phyloP scores from a whole-genome alignment of 2,329 filamentous ascomycete genomes.

The Gaeumannomyces tritici region DNA sequence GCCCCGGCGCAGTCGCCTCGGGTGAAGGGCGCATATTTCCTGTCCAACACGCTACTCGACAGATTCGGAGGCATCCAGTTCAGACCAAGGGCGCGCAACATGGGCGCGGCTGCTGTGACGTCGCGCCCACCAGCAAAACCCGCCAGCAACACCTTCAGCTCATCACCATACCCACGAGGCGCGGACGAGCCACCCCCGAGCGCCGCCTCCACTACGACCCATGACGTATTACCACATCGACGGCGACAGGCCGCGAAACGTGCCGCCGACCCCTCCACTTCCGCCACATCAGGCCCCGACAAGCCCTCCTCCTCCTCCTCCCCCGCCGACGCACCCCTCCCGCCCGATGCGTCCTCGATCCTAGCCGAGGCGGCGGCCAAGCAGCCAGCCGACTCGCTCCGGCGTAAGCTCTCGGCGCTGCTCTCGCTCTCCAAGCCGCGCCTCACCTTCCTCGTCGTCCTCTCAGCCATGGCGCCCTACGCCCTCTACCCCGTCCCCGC shows the following conservation, averaged over 20 bases:
- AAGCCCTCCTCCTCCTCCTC: neutral
- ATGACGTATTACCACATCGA: slow-evolving; percentile 9
- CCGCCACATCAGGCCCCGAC: neutral
- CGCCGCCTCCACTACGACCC: neutral
- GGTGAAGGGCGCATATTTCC: slow-evolving; percentile 21
- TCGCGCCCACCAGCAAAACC: slow-evolving; percentile 5
- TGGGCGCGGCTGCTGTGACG: slow-evolving; percentile 2
- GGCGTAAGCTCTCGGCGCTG: slow-evolving; percentile 66
- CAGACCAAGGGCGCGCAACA: neutral
- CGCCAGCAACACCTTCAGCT: neutral
- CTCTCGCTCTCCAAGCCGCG: slow-evolving; percentile 94
- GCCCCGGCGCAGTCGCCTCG: slow-evolving; percentile 7
- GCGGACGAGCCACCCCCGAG: neutral
- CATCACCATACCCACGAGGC: neutral
- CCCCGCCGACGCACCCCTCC: slow-evolving; percentile 8
- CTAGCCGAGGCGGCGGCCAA: slow-evolving; percentile 42
- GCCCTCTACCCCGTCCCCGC: slow-evolving; percentile 87
- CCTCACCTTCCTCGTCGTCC: slow-evolving; percentile 80
- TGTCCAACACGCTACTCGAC: slow-evolving; percentile 22
- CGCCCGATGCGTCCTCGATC: slow-evolving; percentile 36
- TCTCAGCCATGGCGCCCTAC: slow-evolving; percentile 85
- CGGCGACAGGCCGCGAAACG: slow-evolving; percentile 10
- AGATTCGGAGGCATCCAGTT: slow-evolving; percentile 8
- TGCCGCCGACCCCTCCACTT: neutral
- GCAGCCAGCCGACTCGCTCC: slow-evolving; percentile 40